Base-by-base conservation (phyloP, 805 yeast genomes). In the Candida palmyrensis region DNA sequence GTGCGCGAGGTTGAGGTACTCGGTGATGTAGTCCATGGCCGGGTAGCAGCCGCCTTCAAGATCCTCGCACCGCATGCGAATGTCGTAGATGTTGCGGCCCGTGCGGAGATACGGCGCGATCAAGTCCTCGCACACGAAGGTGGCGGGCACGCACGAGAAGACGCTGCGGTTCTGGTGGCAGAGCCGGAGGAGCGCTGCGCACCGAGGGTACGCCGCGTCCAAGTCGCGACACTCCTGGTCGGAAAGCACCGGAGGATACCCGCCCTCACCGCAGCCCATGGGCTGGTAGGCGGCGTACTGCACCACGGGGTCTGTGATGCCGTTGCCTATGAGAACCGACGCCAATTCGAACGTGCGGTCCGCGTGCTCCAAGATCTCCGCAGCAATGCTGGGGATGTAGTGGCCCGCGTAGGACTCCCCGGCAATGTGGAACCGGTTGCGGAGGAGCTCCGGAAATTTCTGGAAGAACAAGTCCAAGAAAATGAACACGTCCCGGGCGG, bases 371-470 rank as follows among this genome's bases (percentile, higher is more conserved):
- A 85, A 62, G 46, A 88, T 86, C 57, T 86, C 95, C 37, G 75
- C 56, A 6, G 95, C 94, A 59, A 88, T 84, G 7, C 74, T 84
- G 15, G 98, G 98, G 44, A 89, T 84, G 61, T 90, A 89, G 53
- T 87, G 94, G 31, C 97, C 96, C 13, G 90, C 96, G 51, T 89
- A 88, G 7, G 94, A 82, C 55, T 88, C 96, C 44, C 96, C 96
- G 28, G 96, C 82, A 55, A 88, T 83, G 59, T 87, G 95, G 73
- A 88, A 82, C 33, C 72, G 75, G 36, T 69, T 57, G 19, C 67
- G 50, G 6, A 36, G 23, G 54, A 79, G 78, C 49, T 85, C 74
- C 21, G 96, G 94, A 70, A 85, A 87, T 48, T 79, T 77, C 55
- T 79, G 76, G 71, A 80, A 90, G 64, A 90, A 89, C 44, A 88